Base-by-base conservation (phyloP, 192 early-diverging fungal species). In the Coemansia sp. region DNA sequence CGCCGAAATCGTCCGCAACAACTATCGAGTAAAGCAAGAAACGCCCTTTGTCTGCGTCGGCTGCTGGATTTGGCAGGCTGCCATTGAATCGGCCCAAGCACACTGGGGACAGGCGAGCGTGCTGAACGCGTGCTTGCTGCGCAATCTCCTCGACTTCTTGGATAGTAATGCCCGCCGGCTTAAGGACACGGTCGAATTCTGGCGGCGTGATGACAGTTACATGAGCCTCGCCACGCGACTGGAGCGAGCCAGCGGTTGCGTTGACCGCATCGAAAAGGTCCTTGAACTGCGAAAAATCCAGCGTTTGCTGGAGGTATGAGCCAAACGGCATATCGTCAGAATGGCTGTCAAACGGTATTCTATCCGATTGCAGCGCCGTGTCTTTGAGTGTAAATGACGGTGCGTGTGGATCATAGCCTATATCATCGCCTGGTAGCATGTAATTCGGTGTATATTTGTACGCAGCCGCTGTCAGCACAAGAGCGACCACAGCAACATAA, bases 141-240 rank as follows among this genome's bases (percentile, higher is more conserved):
- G 86, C 89, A 25, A 90, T 67, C 7, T 16, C 64, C 57, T 90
- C 82, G 51, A 91, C 67, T 29, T 90, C 86, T 18, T 81, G 54
- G 7, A 88, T 87, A 19, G 87, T 88, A 10, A 91, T 62, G 51
- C 83, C 82, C 6, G 68, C 83, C 23, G 80, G 76, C 54, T 80
- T 72, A 4, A 87, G 64, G 9, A 82, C 72, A 9, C 40, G 57
- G 61, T 81, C 67, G 47, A 78, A 88, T 61, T 91, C 89, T 6
- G 89, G 83, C 8, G 89, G 89, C 8, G 75, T 66, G 31, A 91
- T 70, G 11, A 90, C 81, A 6, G 89, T 91, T 47, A 91, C 56
- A 44, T 91, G 89, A 19, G 89, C 73, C 47, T 91, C 89, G 24
- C 86, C 87, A 33, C 82, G 81, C 33, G 65, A 56, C 49, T 61